These are phyloP conservation scores for Eimeria maxima DNA, from an alignment of 169 alveolate species.

Conservation along the genomic window DNA sequence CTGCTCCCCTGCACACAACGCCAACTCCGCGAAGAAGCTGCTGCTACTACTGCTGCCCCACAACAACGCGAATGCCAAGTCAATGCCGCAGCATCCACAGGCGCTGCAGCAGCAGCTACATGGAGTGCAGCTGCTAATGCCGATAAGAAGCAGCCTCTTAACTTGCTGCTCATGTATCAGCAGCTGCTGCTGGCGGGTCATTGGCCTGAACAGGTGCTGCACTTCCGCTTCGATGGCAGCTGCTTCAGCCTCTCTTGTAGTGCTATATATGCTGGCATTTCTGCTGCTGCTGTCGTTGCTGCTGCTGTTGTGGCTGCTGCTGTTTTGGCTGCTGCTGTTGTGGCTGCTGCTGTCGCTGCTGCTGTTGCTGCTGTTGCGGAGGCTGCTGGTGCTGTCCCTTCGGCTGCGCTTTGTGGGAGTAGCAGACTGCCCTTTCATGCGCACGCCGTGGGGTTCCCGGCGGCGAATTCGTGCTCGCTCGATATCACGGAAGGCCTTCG, in stretches of 20 bases:
- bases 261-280: background rate
- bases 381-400: background rate
- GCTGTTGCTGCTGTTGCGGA: too few relatives aligned
- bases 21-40: constrained; percentile 55
- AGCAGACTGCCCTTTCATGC: background rate
- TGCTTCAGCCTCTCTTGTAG: background rate
- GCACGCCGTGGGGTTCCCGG: background rate
- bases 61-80: constrained; percentile 44
- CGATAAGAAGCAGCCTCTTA: constrained; percentile 44
- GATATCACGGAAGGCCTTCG: background rate
- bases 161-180: constrained; percentile 70
- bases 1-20: constrained; percentile 56
- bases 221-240: background rate
- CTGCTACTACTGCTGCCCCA: constrained; percentile 70
- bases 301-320: constrained; percentile 33
- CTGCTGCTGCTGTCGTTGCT: constrained; percentile 17
- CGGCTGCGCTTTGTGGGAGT: constrained; percentile 57
- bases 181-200: constrained; percentile 67
- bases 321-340: too few relatives aligned
- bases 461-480: background rate
- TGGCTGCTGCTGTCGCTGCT: background rate
- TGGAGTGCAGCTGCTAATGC: background rate
- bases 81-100: constrained; percentile 64
- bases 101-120: constrained; percentile 75
- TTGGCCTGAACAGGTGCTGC: constrained; percentile 63